Base-by-base conservation (phyloP, 2,329 filamentous ascomycete species). In the Penicillium sp. region DNA sequence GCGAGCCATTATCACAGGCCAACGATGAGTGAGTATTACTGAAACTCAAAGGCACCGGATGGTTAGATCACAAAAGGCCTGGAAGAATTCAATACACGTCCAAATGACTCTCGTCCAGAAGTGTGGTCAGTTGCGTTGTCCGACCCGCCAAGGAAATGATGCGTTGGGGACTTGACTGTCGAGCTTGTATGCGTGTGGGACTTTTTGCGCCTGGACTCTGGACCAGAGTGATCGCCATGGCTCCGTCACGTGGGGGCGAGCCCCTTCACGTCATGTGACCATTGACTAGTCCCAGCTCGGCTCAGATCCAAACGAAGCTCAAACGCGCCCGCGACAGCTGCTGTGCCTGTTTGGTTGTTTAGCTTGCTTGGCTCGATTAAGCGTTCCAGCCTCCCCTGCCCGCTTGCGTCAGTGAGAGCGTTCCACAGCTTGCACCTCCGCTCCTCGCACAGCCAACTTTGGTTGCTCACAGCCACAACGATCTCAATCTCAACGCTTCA, bases 1-100 rank as follows among this genome's bases (percentile, higher is more conserved):
- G 70, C 77, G 76, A 75, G 76, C 76, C 78, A 80, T 80, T 69
- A 63, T 73, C 73, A 72, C 70, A 75, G 69, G 76, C 75, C 71
- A 75, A 76, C 68, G 65, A 71, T 71, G 61, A 71, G 69, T 73
- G 70, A 72, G 70, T 71, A 66, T 72, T 73, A 73, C 71, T 68
- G 65, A 55, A 57, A 61, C 59, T 61, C 63, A 57, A 62, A 55
- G 62, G 54, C 58, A 58, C 62, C 60, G 54, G 56, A 55, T 52
- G 24, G 38, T 43, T 49, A 44, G 46, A 48, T 51, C 36, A 51
- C 36, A 51, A 53, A 47, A 39, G 48, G 52, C 45, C 53, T 52
- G 51, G 38, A 47, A 55, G 49, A 41, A 41, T 58, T 32, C 49
- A 53, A 59, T 57, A 57, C 58, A 54, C 55, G 62, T 57, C 53